Percentiles rank a stretch among this genome's conserved stretches.
These are phyloP conservation scores for Curvularia sp. DNA, from an alignment of 2,329 filamentous ascomycete genomes.

Conservation along the genomic window DNA sequence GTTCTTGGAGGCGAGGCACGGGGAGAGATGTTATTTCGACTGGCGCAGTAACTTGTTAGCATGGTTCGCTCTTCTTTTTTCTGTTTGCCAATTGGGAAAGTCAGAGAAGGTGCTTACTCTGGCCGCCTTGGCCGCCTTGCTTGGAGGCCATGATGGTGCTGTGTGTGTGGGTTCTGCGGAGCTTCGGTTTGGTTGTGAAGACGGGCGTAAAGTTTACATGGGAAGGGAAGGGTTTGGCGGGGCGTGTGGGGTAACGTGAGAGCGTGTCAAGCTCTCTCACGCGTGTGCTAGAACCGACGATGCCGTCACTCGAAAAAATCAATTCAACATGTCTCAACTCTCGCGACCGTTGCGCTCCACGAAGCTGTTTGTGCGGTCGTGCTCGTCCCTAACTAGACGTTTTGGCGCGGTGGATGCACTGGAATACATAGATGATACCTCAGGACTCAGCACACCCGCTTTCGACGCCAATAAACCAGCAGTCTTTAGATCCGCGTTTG, in stretches of 20 bases:
- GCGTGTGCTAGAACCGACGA: not conserved
- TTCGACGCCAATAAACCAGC: slow-evolving; percentile 32
- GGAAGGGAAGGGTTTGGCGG: slow-evolving; percentile 31
- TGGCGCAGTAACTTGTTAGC: slow-evolving; percentile 22
- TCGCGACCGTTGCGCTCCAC: not conserved
- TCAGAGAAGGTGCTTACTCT: slow-evolving; percentile 29
- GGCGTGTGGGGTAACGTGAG: slow-evolving; percentile 33
- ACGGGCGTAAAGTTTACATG: slow-evolving; percentile 20
- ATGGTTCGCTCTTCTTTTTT: not conserved
- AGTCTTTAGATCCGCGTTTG: slow-evolving; percentile 33
- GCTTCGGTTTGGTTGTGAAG: slow-evolving; percentile 12
- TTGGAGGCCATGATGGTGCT: slow-evolving; percentile 32
- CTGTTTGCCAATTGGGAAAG: not conserved
- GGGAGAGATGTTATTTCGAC: slow-evolving; percentile 79
- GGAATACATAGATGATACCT: slow-evolving; percentile 10
- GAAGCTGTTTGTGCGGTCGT: not conserved
- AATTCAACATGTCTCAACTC: slow-evolving; percentile 5
- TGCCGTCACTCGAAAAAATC: not conserved
- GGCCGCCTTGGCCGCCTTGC: slow-evolving; percentile 36
- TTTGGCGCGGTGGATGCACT: slow-evolving; percentile 5
- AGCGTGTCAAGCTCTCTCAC: slow-evolving; percentile 24
- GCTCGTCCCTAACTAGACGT: not conserved
- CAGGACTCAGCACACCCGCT: slow-evolving; percentile 14
- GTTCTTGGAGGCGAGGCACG: slow-evolving; percentile 81
- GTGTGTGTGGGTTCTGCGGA: slow-evolving; percentile 4